Percentiles rank a stretch among this genome's conserved stretches.
These are phyloP conservation scores for Strobilomyces echinocephalus DNA, from an alignment of 768 basidiomycete species.

Conservation along the genomic window DNA sequence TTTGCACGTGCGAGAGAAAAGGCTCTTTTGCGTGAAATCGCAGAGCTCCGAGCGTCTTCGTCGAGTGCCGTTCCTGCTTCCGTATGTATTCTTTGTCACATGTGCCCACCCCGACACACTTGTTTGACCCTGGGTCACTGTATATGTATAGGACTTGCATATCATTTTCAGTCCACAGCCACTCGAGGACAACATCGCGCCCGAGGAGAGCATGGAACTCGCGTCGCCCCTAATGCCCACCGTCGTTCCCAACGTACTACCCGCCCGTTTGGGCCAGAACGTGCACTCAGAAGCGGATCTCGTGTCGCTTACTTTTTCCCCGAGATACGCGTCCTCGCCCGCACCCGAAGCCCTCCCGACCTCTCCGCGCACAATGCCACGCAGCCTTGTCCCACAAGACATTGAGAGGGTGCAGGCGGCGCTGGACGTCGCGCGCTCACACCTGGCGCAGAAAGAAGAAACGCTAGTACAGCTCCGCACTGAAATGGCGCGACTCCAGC, in stretches of 20 bases:
- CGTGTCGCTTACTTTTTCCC: slow-evolving; percentile 19
- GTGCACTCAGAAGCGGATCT: slow-evolving; percentile 11
- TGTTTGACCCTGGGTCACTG: not conserved
- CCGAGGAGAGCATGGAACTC: slow-evolving; percentile 48
- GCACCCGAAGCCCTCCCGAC: not conserved
- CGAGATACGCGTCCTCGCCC: slow-evolving; percentile 18
- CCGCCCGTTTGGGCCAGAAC: not conserved
- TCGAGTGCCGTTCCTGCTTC: not conserved
- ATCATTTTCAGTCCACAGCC: slow-evolving; percentile 14
- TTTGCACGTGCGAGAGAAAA: slow-evolving; percentile 31
- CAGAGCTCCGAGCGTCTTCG: slow-evolving; percentile 7
- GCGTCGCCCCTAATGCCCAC: slow-evolving; percentile 45
- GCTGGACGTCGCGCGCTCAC: slow-evolving; percentile 18
- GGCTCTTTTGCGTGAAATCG: slow-evolving; percentile 32
- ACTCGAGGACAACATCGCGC: slow-evolving; percentile 32
- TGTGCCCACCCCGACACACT: not conserved
- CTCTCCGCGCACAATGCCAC: not conserved
- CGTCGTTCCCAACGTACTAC: slow-evolving; percentile 11
- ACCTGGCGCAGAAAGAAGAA: slow-evolving; percentile 22
- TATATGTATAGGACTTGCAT: slow-evolving; percentile 4
- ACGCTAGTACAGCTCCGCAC: slow-evolving; percentile 16
- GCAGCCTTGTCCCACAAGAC: slow-evolving; percentile 13
- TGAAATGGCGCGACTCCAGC: slow-evolving; percentile 21
- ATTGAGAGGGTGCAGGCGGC: slow-evolving; percentile 19
- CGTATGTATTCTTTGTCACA: slow-evolving; percentile 1